These are phyloP conservation scores for Fraxinus sp. DNA, from an alignment of 305 asterid genomes.

Conservation along the genomic window DNA sequence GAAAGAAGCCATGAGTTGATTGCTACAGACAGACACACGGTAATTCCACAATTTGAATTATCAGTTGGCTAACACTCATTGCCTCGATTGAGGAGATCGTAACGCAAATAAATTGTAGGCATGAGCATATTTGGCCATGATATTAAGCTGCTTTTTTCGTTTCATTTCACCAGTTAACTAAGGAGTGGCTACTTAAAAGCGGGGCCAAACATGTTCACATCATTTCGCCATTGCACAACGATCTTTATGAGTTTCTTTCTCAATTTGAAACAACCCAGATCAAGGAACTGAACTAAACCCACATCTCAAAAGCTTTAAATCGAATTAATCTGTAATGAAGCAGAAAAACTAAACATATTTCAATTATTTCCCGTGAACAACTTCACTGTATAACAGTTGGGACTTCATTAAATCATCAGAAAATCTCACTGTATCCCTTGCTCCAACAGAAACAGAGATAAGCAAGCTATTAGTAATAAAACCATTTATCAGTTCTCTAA, in stretches of 20 bases:
- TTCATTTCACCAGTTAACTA: neutral
- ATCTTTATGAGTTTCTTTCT: neutral
- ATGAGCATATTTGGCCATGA: neutral
- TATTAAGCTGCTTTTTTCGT: neutral
- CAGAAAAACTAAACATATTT: constrained; percentile 1
- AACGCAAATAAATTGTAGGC: neutral
- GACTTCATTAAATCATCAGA: constrained; percentile 3
- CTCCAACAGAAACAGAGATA: neutral
- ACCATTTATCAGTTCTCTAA: neutral
- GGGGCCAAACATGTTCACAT: neutral
- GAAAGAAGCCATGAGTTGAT: neutral
- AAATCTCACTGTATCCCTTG: constrained; percentile 4
- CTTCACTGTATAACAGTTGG: constrained; percentile 9
- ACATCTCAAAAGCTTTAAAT: constrained; percentile 11
- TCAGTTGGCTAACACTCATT: neutral
- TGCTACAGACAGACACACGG: neutral
- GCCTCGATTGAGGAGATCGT: constrained; percentile 24
- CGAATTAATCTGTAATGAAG: neutral
- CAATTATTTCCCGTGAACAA: neutral
- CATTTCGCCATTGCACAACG: neutral
- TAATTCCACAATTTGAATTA: constrained; percentile 7
- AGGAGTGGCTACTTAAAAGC: neutral
- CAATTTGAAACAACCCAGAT: constrained; percentile 10
- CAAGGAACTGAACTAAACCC: constrained; percentile 1
- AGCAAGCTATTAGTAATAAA: neutral